These are phyloP conservation scores for Chimonanthus praecox DNA, from an alignment of 164 flowering plant species.

Conservation along the genomic window DNA sequence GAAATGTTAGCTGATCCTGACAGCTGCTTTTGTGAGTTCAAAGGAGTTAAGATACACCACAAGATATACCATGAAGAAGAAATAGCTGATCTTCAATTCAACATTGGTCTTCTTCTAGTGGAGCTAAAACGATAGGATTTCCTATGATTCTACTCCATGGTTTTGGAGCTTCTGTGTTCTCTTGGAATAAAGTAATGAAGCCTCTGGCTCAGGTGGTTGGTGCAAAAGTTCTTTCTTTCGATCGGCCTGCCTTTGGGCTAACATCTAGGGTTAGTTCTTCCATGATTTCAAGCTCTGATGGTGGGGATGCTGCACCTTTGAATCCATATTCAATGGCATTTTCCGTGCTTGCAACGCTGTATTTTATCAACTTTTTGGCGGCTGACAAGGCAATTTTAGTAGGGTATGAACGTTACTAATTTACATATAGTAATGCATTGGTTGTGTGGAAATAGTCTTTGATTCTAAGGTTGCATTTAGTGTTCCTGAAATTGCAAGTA, in stretches of 20 bases:
- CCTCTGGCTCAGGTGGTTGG: constrained; percentile 50
- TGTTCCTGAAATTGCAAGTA: too few relatives aligned
- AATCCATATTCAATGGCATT: constrained; percentile 83
- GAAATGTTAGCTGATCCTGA: constrained; percentile 72
- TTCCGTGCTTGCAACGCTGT: constrained; percentile 71
- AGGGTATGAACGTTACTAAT: constrained; percentile 40
- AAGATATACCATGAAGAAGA: constrained; percentile 47
- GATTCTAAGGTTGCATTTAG: too few relatives aligned
- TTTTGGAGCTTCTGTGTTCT: constrained; percentile 90
- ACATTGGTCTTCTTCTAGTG: constrained; percentile 14
- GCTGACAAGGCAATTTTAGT: constrained; percentile 70
- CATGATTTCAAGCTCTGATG: constrained; percentile 12
- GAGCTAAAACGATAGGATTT: constrained; percentile 21
- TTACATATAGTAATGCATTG: background rate
- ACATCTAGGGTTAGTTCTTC: constrained; percentile 52
- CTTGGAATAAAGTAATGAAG: constrained; percentile 80
- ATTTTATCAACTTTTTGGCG: constrained; percentile 58
- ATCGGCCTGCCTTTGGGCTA: constrained; percentile 95
- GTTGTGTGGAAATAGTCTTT: too few relatives aligned
- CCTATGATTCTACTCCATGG: constrained; percentile 83
- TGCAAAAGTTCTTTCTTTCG: constrained; percentile 87
- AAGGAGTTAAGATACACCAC: constrained; percentile 78
- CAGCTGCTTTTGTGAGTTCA: constrained; percentile 75
- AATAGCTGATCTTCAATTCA: constrained; percentile 10
- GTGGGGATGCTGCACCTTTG: constrained; percentile 27